Conservation (phyloP, 176 grass and related monocot genomes). For the Oryza officinalis region DNA sequence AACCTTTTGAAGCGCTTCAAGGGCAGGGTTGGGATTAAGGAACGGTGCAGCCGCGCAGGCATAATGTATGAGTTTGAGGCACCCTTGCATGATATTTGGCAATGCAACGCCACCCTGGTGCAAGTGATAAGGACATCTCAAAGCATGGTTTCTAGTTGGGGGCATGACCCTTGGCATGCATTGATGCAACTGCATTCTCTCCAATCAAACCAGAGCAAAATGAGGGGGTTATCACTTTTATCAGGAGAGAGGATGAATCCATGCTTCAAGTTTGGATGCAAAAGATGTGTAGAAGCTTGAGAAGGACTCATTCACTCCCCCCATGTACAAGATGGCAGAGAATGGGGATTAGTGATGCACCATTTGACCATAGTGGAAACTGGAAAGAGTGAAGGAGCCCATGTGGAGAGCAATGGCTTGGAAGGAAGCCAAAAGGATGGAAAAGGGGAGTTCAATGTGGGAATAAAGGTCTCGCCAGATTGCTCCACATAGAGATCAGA, state of each 20-base stretch:
- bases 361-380: constrained; percentile 4
- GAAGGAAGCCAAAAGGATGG: constrained; percentile 4
- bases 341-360: not conserved
- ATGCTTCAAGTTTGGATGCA: not conserved
- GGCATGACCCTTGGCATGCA: not conserved
- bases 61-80: not conserved
- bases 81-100: not conserved
- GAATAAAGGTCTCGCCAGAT: constrained; percentile 21
- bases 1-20: not conserved
- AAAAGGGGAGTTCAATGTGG: not conserved
- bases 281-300: not conserved
- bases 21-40: not conserved
- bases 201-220: constrained; percentile 18
- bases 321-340: not conserved
- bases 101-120: not conserved
- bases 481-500: constrained; percentile 5
- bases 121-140: not conserved
- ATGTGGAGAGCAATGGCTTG: constrained; percentile 36
- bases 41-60: not conserved
- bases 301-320: constrained; percentile 18
- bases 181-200: not conserved
- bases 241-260: not conserved
- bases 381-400: constrained; percentile 23
- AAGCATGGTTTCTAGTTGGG: not conserved
- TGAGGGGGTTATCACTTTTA: not conserved